Evolutionary conservation across 73 alveolate species (phyloP).

Genomic region (Paramecium pentaurelia): DNA sequence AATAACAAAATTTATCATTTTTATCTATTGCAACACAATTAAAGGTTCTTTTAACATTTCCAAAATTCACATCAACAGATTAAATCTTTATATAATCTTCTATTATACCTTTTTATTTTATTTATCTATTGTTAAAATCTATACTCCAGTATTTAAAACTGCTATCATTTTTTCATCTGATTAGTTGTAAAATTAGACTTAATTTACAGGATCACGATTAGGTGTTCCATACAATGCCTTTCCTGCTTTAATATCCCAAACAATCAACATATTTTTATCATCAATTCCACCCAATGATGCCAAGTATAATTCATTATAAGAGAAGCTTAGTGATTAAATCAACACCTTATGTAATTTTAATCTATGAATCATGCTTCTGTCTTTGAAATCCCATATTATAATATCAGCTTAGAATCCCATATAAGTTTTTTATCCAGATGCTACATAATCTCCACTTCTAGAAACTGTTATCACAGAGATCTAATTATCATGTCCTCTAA

Average conservation of each 20-base stretch:
- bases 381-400: constrained; percentile 95
- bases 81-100: constrained; percentile 39
- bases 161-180: constrained; percentile 79
- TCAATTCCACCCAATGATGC: constrained; percentile 97
- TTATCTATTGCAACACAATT: constrained; percentile 78
- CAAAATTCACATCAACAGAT: constrained; percentile 74
- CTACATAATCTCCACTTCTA: constrained; percentile 82
- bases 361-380: constrained; percentile 80
- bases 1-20: constrained; percentile 72
- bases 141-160: constrained; percentile 78
- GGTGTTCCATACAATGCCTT: constrained; percentile 89
- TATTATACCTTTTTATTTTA: constrained; percentile 33
- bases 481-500: constrained; percentile 90
- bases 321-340: constrained; percentile 84
- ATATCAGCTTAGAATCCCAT: constrained; percentile 93
- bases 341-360: constrained; percentile 90
- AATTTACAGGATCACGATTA: constrained; percentile 81
- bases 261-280: constrained; percentile 83
- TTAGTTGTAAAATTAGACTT: constrained; percentile 77
- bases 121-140: constrained; percentile 58
- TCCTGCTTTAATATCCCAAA: constrained; percentile 92
- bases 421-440: constrained; percentile 88
- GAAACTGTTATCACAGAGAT: constrained; percentile 83
- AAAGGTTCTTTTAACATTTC: constrained; percentile 83
- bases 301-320: constrained; percentile 89